Base-by-base conservation (phyloP, 148 eudicot species). In the Rhododendron molle region DNA sequence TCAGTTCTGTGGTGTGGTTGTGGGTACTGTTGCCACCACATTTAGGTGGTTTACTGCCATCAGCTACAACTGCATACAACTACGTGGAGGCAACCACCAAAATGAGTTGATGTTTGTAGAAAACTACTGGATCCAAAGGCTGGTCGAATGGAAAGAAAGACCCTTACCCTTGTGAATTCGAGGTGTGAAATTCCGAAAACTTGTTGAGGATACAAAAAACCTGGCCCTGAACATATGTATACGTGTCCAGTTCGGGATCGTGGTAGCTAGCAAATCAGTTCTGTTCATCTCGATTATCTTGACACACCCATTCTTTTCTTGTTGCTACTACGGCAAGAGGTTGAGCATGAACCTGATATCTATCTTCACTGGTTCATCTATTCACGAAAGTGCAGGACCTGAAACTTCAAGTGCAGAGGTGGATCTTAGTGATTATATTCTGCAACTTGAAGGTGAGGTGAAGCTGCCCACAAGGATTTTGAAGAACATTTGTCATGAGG, bases 1-100 rank as follows among this genome's bases (percentile, higher is more conserved):
- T 38, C 91, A 90, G 50, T 50, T 52, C 40, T 10, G n/a, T 16
- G 91, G 84, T 3, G 87, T 90, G 58, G 5, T 36, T 4, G 44
- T 84, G 11, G 91, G 91, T 6, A 81, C 84, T 1, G 79, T 90
- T 77, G 87, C 83, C 21, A 84, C 88, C 1, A 67, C 82, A 13
- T 71, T 62, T 5, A 90, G 90, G 72, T 82, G 87, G 87, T 88
- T 88, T 49, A 50, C 65, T 47, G 76, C 86, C 28, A 44, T 77
- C 21, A 79, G 52, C 5, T 83, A 69, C 78, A 74, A 21, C 40
- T 15, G 20, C 32, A 12, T 72, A 23, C 50, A 52, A 10, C 58
- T 2, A 44, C n/a, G 10, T 2, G 18, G 15, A 21, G 73, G 13
- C 28, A 77, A 47, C 44, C 81, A 38, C 46, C 46, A 4, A 30